Base-by-base conservation (phyloP, 192 early-diverging fungal species). In the Dissophora globulifera region DNA sequence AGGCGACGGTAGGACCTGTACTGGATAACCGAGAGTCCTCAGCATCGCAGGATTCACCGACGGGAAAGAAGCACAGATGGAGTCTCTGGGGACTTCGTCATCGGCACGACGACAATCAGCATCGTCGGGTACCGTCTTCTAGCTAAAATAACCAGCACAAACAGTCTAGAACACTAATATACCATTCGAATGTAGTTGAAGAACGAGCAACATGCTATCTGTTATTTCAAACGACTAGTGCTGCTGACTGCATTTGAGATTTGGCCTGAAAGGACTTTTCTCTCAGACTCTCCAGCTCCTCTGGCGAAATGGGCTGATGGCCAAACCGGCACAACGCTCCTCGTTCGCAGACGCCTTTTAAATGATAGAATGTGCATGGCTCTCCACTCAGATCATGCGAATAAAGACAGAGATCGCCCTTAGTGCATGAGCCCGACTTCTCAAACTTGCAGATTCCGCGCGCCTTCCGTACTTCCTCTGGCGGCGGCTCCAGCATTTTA, bases 61-160 rank as follows among this genome's bases (percentile, higher is more conserved):
- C 55, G 9, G 60, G 46, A 16, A 75, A 60, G 49, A 75, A 60
- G 35, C 55, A 75, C 59, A 54, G 71, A 11, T 75, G 71, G 71
- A 75, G 62, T 61, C 57, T 75, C n/a, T 74, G 67, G 67, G 41
- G 47, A 17, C 50, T 41, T 53, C 43, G 4, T 45, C 43, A 45
- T n/a, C 61, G 46, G 43, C 13, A 9, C 7, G 43, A 48, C 16
- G 55, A 61, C 26, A 16, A 2, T 15, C 52, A 48, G 17, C 67
- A 61, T 31, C 58, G 43, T 1, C 25, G 43, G 25, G 40, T 31
- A 2, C 53, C 67, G 8, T 69, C 67, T n/a, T 45, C 58, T 12
- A 31, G 26, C 22, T 61, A 61, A 30, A 31, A 15, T 26, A n/a
- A 3, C 19, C 26, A 38, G 35, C 13, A 38, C 35, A 38, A 38